Conservation (phyloP, 148 eudicot species). For the Camellia sinensis region DNA sequence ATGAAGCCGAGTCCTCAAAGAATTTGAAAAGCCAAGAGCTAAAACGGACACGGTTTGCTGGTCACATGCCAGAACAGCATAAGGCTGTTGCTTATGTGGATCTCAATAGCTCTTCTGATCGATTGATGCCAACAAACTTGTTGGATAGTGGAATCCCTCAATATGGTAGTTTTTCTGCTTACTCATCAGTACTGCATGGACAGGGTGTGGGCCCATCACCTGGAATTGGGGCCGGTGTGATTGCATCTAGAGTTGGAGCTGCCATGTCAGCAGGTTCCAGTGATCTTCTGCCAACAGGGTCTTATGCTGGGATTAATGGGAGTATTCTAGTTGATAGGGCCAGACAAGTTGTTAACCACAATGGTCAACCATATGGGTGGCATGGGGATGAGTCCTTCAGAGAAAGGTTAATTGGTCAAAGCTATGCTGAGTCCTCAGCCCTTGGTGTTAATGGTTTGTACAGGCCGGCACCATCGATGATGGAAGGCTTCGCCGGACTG, state of each 20-base stretch:
- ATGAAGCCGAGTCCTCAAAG: conserved; percentile 28
- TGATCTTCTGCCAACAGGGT: conserved; percentile 11
- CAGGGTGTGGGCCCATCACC: conserved; percentile 23
- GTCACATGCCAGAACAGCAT: conserved; percentile 19
- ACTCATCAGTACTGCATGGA: conserved; percentile 19
- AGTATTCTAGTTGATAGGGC: conserved; percentile 14
- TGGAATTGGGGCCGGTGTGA: conserved; percentile 7
- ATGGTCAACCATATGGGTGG: conserved; percentile 21
- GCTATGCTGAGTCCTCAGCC: conserved; percentile 21
- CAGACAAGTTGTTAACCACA: conserved; percentile 10
- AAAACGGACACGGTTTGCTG: conserved; percentile 28
- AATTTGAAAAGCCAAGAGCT: conserved; percentile 28
- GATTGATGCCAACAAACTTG: not conserved
- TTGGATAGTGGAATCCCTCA: conserved; percentile 23
- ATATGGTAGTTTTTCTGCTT: conserved; percentile 21
- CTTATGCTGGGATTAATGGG: conserved; percentile 18
- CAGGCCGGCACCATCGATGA: conserved; percentile 12
- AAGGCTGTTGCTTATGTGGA: conserved; percentile 15
- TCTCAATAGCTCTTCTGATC: not conserved
- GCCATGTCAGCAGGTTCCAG: not conserved
- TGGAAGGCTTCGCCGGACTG: conserved; percentile 27
- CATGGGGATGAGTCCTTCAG: conserved; percentile 20
- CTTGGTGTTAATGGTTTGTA: conserved; percentile 19
- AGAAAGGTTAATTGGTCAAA: conserved; percentile 15
- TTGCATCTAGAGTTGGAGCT: not conserved